Base-by-base conservation (phyloP, 169 alveolate genomes). In the Cryptosporidium andersoni region DNA sequence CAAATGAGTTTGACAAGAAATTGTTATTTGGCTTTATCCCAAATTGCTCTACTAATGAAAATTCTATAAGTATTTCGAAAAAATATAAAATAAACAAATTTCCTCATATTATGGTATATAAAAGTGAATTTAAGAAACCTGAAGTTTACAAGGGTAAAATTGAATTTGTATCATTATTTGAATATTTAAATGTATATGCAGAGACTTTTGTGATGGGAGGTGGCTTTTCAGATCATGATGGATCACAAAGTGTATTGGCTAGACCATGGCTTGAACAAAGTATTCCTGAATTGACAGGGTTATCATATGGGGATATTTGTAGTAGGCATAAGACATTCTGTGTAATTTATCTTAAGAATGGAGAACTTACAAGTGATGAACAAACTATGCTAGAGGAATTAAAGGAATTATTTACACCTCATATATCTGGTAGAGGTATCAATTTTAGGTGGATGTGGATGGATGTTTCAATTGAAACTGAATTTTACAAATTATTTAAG, bases 191-290 rank as follows among this genome's bases (percentile, higher is more conserved):
- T 81, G 94, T 97, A 14, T 94, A 94, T 88, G 91, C 98, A 49
- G 99, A 97, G 82, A 95, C 99, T 4, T 97, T 96, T 92, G 98
- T 96, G 37, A 92, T 94, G 64, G 99, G 99, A 48, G 97, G 98
- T 8, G 97, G 97, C 39, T 91, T 92, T 80, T 92, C 95, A 36
- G 95, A 91, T 40, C 80, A 85, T 39, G 91, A 90, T 74, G 25
- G 25, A 25, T 47, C 80, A 45, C 94, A 89, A 42, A 92, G 89
- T 43, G 80, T 93, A 1, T 93, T 92, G 2, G 63, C 95, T 2
- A 95, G 95, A 81, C 95, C 98, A 1, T 95, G 98, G 96, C 40
- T 62, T 42, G 74, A 92, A 42, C 95, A 93, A 65, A 65, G 64
- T 12, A 80, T 94, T 3, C 97, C 97, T 1, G 93, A 93, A 74